Base-by-base conservation (phyloP, 805 yeast genomes). In the Metschnikowia reukaufii region DNA sequence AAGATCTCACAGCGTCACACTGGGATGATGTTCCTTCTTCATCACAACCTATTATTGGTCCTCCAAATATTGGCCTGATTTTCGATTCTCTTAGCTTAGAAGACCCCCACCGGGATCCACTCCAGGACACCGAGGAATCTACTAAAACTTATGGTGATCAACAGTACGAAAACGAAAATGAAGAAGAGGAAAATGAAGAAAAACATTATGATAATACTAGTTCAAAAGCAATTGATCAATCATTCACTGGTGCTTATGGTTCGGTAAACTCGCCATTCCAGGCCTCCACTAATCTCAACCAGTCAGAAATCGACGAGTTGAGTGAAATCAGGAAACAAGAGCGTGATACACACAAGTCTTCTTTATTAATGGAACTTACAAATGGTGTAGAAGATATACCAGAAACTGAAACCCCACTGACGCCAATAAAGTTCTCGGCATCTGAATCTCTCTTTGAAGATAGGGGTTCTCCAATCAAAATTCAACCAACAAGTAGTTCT, bases 11-110 rank as follows among this genome's bases (percentile, higher is more conserved):
- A 8, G 77, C 79, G 4, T 76, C 82, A 1, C 79, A 75, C 48
- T 83, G 87, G 88, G 86, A 77, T 47, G 87, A 82, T 54, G 78
- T 73, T 3, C 61, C 78, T 12, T 62, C 77, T 12, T 64, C 79
- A 1, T 39, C 56, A 2, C 30, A 37, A 8, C 27, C 33, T 4
- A 29, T 32, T 27, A 35, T 41, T 4, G 42, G 33, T 19, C 16
- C 39, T 21, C 44, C 53, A 2, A 47, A 42, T 5, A 25, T 48
- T n/a, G 45, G 40, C 20, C 49, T 41, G 49, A 43, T 39, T 17
- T 49, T 46, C 41, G 55, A 59, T 9, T 44, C 52, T 6, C 49
- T 27, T 56, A 56, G 31, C 29, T 36, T 48, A 16, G 49, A 49
- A 4, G 51, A 50, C 31, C 56, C 54, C 13, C 51, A 54, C 44